phyloP scores from a whole-genome alignment of 2,329 filamentous ascomycete species.

The Nemania abortiva region DNA sequence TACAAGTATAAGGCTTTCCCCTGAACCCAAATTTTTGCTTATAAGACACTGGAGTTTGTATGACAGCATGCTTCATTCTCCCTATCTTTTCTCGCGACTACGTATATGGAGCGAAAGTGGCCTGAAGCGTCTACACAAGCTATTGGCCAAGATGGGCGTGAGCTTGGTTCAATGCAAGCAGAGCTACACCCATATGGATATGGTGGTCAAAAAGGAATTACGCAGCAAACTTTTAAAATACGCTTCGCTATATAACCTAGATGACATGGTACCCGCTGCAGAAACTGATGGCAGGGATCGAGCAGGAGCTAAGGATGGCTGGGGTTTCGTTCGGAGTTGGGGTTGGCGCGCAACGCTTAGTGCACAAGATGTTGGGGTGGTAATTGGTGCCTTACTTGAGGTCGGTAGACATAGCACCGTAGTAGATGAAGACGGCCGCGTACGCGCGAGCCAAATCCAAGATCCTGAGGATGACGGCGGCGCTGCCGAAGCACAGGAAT shows the following conservation, averaged over 20 bases:
- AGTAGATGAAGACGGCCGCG: conserved; percentile 52
- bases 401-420: conserved; percentile 74
- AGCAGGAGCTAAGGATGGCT: conserved; percentile 84
- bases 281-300: conserved; percentile 77
- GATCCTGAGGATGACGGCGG: conserved; percentile 61
- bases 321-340: conserved; percentile 98
- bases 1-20: conserved; percentile 89
- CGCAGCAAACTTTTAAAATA: conserved; percentile 90
- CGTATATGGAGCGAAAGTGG: conserved; percentile 96
- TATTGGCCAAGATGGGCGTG: conserved; percentile 98
- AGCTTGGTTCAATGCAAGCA: conserved; percentile 94
- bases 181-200: conserved; percentile 98
- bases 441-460: conserved; percentile 51
- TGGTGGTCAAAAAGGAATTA: conserved; percentile 90
- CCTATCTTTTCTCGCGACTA: conserved; percentile 89
- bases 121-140: conserved; percentile 88
- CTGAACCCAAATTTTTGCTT: conserved; percentile 91
- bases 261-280: conserved; percentile 87
- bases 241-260: conserved; percentile 90
- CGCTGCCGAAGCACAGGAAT: conserved; percentile 69
- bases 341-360: conserved; percentile 96
- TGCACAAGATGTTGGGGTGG: conserved; percentile 92
- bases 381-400: conserved; percentile 91
- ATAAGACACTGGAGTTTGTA: conserved; percentile 98
- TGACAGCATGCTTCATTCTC: conserved; percentile 98